These are phyloP conservation scores for Leonotis leonurus DNA, from an alignment of 257 asterid genomes.

Conservation along the genomic window DNA sequence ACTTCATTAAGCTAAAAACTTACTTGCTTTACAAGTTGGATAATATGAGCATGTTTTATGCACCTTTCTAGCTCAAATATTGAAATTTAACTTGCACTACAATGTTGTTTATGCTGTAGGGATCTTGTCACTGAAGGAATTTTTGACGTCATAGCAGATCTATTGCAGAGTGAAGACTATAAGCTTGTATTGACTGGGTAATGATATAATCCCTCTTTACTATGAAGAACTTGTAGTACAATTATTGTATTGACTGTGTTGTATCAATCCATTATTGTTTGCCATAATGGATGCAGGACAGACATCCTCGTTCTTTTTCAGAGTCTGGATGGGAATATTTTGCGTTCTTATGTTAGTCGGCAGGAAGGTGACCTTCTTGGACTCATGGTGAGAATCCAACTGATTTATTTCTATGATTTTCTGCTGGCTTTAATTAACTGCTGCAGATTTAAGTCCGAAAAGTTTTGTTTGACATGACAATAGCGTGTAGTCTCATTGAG, in stretches of 20 bases:
- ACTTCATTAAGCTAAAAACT: not conserved
- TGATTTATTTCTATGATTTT: slow-evolving; percentile 8
- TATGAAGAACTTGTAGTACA: not conserved
- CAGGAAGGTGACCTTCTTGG: slow-evolving; percentile 81
- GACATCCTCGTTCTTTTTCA: slow-evolving; percentile 80
- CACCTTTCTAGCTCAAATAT: slow-evolving; percentile 7
- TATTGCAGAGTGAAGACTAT: slow-evolving; percentile 71
- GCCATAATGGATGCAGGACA: slow-evolving; percentile 75
- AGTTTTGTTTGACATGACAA: too few species aligned
- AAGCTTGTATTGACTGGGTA: slow-evolving; percentile 93
- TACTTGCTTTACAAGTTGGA: not conserved
- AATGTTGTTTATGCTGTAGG: slow-evolving; percentile 42
- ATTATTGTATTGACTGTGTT: not conserved
- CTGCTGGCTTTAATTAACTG: too few species aligned
- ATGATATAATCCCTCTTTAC: slow-evolving; percentile 21
- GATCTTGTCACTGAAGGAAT: slow-evolving; percentile 90
- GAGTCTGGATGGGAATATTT: slow-evolving; percentile 73
- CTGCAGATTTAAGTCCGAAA: too few species aligned
- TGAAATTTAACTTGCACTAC: not conserved
- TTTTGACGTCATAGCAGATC: slow-evolving; percentile 67
- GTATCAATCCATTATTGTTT: slow-evolving; percentile 18
- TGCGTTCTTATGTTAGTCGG: slow-evolving; percentile 67
- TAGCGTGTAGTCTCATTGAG: too few species aligned
- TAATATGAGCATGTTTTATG: not conserved
- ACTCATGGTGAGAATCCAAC: slow-evolving; percentile 61